These are phyloP conservation scores for Spiromastix sp. DNA, from an alignment of 2,329 filamentous ascomycete species.

Conservation along the genomic window DNA sequence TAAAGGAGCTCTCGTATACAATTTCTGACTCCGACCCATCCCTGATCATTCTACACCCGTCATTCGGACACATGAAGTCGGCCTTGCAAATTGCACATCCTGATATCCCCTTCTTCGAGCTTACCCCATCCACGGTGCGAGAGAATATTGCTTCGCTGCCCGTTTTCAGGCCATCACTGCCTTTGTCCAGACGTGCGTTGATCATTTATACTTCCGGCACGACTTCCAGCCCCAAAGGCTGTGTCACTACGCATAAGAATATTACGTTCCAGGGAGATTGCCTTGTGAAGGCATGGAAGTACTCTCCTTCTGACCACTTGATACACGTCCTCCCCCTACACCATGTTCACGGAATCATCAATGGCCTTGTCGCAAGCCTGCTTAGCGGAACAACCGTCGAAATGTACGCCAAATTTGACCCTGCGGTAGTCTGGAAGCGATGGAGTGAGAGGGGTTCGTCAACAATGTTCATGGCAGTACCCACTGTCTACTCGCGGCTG, in stretches of 20 bases:
- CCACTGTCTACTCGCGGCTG: slow-evolving; percentile 41
- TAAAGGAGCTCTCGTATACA: slow-evolving; percentile 32
- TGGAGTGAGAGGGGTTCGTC: slow-evolving; percentile 32
- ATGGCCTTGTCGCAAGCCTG: slow-evolving; percentile 38
- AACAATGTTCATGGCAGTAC: slow-evolving; percentile 42
- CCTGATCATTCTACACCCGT: slow-evolving; percentile 30
- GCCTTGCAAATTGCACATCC: slow-evolving; percentile 21
- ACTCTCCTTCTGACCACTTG: slow-evolving; percentile 32
- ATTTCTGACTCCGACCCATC: slow-evolving; percentile 33
- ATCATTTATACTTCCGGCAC: slow-evolving; percentile 36
- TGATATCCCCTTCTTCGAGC: slow-evolving; percentile 21
- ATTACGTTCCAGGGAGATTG: slow-evolving; percentile 23
- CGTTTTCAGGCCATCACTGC: slow-evolving; percentile 20
- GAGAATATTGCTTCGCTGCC: slow-evolving; percentile 17
- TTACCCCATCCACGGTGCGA: slow-evolving; percentile 17
- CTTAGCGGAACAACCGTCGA: slow-evolving; percentile 38
- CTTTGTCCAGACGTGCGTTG: slow-evolving; percentile 24
- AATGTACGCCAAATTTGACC: slow-evolving; percentile 37
- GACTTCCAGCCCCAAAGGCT: slow-evolving; percentile 33
- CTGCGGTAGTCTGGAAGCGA: slow-evolving; percentile 36
- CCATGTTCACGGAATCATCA: slow-evolving; percentile 42
- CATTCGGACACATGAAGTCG: slow-evolving; percentile 25
- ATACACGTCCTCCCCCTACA: slow-evolving; percentile 42
- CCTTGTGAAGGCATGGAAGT: slow-evolving; percentile 30
- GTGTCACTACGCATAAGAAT: slow-evolving; percentile 34